Percentiles rank a stretch among this genome's conserved stretches.
phyloP scores from a whole-genome alignment of 2,329 filamentous ascomycete species.

The Macrophomina pseudophaseolina region DNA sequence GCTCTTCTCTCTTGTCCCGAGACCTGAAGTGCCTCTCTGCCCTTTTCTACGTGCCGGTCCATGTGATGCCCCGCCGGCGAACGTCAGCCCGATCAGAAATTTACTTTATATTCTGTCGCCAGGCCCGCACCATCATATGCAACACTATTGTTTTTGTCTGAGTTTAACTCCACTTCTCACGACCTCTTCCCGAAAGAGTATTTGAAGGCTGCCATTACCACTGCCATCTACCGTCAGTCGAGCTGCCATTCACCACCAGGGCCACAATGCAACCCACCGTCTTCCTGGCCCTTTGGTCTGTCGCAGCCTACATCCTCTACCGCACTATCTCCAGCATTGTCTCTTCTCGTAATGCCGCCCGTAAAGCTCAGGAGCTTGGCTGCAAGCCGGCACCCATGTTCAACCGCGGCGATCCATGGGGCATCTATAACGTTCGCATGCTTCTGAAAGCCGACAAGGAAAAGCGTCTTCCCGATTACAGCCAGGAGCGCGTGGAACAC shows the following conservation, averaged over 20 bases:
- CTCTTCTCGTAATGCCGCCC: slow-evolving; percentile 41
- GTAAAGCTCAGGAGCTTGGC: slow-evolving; percentile 46
- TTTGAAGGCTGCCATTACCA: not conserved
- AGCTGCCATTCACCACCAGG: not conserved
- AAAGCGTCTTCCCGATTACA: slow-evolving; percentile 40
- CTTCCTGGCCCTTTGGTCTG: slow-evolving; percentile 34
- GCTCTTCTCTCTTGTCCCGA: not conserved
- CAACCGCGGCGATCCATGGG: slow-evolving; percentile 59
- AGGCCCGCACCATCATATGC: not conserved
- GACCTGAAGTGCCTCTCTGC: too few relatives aligned
- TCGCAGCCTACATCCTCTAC: slow-evolving; percentile 43
- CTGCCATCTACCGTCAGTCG: not conserved
- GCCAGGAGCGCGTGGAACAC: slow-evolving; percentile 33
- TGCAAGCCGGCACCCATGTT: slow-evolving; percentile 51
- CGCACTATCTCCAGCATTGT: slow-evolving; percentile 41
- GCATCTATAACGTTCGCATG: slow-evolving; percentile 54
- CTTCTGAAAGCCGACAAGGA: slow-evolving; percentile 46
- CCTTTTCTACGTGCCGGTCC: too few relatives aligned
- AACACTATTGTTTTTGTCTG: too few relatives aligned
- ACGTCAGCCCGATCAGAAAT: not conserved
- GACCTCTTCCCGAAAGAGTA: too few relatives aligned
- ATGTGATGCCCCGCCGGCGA: not conserved
- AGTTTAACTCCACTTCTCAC: too few relatives aligned
- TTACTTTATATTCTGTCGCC: not conserved
- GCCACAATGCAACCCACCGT: slow-evolving; percentile 36